Evolutionary conservation across 306 rosid genomes (phyloP).

Genomic region (Glycine latifolia): DNA sequence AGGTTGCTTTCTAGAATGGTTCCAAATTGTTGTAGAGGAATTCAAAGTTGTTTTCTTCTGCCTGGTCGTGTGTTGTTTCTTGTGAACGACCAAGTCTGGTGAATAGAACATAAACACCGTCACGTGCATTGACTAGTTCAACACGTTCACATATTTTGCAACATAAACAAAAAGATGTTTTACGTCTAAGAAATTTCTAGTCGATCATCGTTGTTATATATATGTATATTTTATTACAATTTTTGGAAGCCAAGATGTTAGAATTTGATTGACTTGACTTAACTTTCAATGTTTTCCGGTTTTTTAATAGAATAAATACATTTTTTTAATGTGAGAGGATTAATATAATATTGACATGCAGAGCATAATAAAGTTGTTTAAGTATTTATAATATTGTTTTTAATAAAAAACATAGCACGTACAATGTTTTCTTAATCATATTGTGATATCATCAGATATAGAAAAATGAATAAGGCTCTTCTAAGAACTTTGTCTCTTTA

Average conservation of each 20-base stretch:
- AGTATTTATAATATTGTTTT: neutral
- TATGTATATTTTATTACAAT: neutral
- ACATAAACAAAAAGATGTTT: neutral
- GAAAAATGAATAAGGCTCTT: neutral
- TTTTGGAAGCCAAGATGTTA: neutral
- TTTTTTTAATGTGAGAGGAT: neutral
- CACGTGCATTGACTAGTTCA: conserved; percentile 53
- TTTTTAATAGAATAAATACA: no score
- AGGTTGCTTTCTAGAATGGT: conserved; percentile 51
- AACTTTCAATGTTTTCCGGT: neutral
- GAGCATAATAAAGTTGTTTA: neutral
- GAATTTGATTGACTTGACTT: conserved; percentile 21
- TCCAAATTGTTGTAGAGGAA: conserved; percentile 26
- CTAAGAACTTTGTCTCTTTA: neutral
- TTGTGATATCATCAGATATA: neutral
- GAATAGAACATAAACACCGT: neutral
- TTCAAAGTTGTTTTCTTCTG: conserved; percentile 35
- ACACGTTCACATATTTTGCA: neutral
- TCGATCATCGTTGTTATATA: neutral
- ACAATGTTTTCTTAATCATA: neutral
- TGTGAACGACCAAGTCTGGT: conserved; percentile 8
- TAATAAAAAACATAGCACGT: neutral
- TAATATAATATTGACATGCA: neutral
- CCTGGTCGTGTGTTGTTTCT: conserved; percentile 30
- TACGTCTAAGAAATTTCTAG: conserved; percentile 32